Conservation (phyloP, 2,329 filamentous ascomycete genomes). For the Thielaviopsis euricoi region DNA sequence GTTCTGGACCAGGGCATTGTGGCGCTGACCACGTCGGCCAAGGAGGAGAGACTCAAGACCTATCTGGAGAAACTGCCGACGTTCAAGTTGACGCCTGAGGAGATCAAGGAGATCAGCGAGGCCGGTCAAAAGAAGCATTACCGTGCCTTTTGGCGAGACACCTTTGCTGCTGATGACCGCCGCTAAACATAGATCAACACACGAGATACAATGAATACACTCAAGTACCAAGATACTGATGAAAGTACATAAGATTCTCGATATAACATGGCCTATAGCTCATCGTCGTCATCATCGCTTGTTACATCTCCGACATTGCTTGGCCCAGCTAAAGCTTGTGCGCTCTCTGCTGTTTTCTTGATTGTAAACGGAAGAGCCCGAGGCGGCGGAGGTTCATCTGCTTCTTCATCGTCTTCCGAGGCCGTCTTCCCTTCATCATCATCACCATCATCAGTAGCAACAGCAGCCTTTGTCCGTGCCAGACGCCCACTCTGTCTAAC, state of each 20-base stretch:
- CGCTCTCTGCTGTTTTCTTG: slow-evolving; percentile 18
- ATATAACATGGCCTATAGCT: background rate
- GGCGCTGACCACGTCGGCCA: slow-evolving; percentile 42
- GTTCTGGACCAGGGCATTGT: slow-evolving; percentile 42
- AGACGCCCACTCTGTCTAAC: slow-evolving; percentile 12
- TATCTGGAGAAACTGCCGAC: slow-evolving; percentile 32
- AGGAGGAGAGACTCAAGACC: slow-evolving; percentile 37
- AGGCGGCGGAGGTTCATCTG: slow-evolving; percentile 20
- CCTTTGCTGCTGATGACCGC: slow-evolving; percentile 35
- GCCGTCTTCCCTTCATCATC: background rate
- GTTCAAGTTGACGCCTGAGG: slow-evolving; percentile 43
- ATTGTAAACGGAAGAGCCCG: slow-evolving; percentile 29
- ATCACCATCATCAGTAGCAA: background rate
- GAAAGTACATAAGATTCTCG: background rate
- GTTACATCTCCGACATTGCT: slow-evolving; percentile 25
- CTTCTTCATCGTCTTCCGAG: slow-evolving; percentile 11
- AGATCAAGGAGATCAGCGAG: slow-evolving; percentile 38
- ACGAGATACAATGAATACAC: background rate
- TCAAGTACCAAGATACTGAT: background rate
- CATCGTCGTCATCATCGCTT: background rate
- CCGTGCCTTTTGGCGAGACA: slow-evolving; percentile 39
- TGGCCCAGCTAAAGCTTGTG: slow-evolving; percentile 22
- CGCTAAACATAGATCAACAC: slow-evolving; percentile 17
- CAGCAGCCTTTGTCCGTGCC: background rate
- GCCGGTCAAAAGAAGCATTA: slow-evolving; percentile 44